Base-by-base conservation (phyloP, 2,329 filamentous ascomycete species). In the Neoscytalidium dimidiatum region DNA sequence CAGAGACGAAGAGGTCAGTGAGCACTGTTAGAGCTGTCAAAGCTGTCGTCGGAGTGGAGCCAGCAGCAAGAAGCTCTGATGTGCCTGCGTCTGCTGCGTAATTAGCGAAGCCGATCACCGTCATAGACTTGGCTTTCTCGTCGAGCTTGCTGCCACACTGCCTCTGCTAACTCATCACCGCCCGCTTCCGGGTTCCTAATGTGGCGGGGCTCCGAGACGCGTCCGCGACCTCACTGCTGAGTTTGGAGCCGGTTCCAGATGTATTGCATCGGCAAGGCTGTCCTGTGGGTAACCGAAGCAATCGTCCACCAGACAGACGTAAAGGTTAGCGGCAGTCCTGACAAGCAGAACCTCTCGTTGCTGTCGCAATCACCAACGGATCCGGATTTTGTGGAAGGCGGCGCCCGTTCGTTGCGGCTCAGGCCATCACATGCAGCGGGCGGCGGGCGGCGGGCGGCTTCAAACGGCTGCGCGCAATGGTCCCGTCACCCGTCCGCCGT, bases 101-200 rank as follows among this genome's bases (percentile, higher is more conserved):
- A 28, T 57, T 41, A 60, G 56, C 56, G 56, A 60, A 48, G 56
- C 14, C 56, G 43, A 61, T 48, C 57, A 35, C 57, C 57, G 57
- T 61, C 57, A 61, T 61, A 48, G 57, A 61, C 57, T 43, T 29
- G 46, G 11, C 46, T 29, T n/a, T n/a, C n/a, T 7, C 17, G 4
- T 4, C 11, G 11, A 14, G 38, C 38, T 17, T 38, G 11, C 9
- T 38, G 41, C 41, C 21, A 19, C 41, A 19, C 41, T 19, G 41
- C 5, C 35, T 38, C 35, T 11, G 35, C 35, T 38, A 4, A 17
- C 35, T 14, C 35, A 38, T 11, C 35, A 13, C 35, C 35, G 35
- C 35, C n/a, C 35, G 35, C 35, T n/a, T n/a, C n/a, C n/a, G n/a
- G n/a, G n/a, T n/a, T n/a, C n/a, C n/a, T n/a, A n/a, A n/a, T n/a